phyloP scores from a whole-genome alignment of 2,329 filamentous ascomycete species.

The Pyrenochaeta sp. region DNA sequence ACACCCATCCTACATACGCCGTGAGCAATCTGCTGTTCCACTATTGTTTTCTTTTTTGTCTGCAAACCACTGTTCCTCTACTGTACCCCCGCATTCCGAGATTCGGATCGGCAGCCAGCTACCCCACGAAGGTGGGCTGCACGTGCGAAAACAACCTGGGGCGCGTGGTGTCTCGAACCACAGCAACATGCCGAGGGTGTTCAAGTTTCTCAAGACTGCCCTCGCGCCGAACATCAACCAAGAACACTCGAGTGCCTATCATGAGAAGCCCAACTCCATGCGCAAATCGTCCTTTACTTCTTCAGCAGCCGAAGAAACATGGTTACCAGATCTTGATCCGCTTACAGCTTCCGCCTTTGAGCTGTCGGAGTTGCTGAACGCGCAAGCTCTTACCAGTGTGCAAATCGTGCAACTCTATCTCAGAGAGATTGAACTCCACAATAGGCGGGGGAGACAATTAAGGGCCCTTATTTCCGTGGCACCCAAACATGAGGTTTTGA shows the following conservation, averaged over 20 bases:
- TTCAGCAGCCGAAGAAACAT: slow-evolving; percentile 28
- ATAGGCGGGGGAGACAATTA: slow-evolving; percentile 43
- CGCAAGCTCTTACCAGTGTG: slow-evolving; percentile 40
- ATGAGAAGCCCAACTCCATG: slow-evolving; percentile 23
- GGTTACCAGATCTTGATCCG: slow-evolving; percentile 41
- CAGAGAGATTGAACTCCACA: slow-evolving; percentile 45
- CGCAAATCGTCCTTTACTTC: slow-evolving; percentile 40
- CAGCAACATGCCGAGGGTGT: slow-evolving; percentile 30
- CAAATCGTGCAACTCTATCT: slow-evolving; percentile 46
- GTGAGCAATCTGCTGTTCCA: not conserved
- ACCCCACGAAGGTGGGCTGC: slow-evolving; percentile 2
- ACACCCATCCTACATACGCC: not conserved
- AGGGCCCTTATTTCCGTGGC: slow-evolving; percentile 49
- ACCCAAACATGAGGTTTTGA: slow-evolving; percentile 46
- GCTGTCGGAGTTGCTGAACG: slow-evolving; percentile 40
- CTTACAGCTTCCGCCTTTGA: slow-evolving; percentile 41
- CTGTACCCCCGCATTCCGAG: slow-evolving; percentile 2
- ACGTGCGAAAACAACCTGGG: slow-evolving; percentile 3
- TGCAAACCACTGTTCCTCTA: not conserved
- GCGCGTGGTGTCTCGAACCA: slow-evolving; percentile 3
- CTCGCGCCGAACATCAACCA: slow-evolving; percentile 36
- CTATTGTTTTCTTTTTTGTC: not conserved
- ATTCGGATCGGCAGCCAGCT: slow-evolving; percentile 2
- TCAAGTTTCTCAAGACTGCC: slow-evolving; percentile 36
- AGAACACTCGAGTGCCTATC: slow-evolving; percentile 22